Evolutionary conservation across 495 filamentous ascomycete genomes (phyloP).

Genomic region (Margaritispora aquatica): DNA sequence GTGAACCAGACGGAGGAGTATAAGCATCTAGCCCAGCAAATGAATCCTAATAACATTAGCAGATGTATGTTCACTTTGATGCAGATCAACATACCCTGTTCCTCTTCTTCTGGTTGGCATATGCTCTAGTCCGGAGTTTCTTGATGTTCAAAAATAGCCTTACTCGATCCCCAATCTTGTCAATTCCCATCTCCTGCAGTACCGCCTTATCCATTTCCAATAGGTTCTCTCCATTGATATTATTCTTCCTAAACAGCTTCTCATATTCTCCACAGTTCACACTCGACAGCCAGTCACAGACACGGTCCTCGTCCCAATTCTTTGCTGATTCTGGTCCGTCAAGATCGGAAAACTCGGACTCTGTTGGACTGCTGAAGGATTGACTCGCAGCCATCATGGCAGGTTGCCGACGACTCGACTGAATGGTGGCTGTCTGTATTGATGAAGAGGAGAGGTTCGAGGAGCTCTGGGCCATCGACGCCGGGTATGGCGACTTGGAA

Average conservation of each 20-base stretch:
- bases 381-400: constrained; percentile 53
- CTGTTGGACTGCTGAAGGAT: constrained; percentile 78
- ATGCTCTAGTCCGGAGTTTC: constrained; percentile 78
- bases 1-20: constrained; percentile 62
- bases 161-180: constrained; percentile 97
- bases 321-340: constrained; percentile 47
- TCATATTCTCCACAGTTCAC: constrained; percentile 94
- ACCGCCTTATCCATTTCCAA: constrained; percentile 95
- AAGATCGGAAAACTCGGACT: constrained; percentile 87
- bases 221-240: constrained; percentile 94
- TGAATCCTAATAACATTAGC: constrained; percentile 51
- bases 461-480: constrained; percentile 50
- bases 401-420: constrained; percentile 45
- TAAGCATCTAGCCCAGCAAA: constrained; percentile 61
- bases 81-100: constrained; percentile 60
- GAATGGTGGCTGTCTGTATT: constrained; percentile 47
- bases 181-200: constrained; percentile 96
- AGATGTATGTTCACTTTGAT: neutral
- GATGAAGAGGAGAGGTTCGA: constrained; percentile 43
- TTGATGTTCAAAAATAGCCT: constrained; percentile 90
- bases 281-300: constrained; percentile 81
- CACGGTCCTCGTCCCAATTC: constrained; percentile 87
- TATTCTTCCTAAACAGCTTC: constrained; percentile 81
- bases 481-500: constrained; percentile 70
- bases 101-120: constrained; percentile 75